Percentiles rank a stretch among this genome's conserved stretches.
Conservation (phyloP, 768 basidiomycete species). For the Trametopsis cervina region DNA sequence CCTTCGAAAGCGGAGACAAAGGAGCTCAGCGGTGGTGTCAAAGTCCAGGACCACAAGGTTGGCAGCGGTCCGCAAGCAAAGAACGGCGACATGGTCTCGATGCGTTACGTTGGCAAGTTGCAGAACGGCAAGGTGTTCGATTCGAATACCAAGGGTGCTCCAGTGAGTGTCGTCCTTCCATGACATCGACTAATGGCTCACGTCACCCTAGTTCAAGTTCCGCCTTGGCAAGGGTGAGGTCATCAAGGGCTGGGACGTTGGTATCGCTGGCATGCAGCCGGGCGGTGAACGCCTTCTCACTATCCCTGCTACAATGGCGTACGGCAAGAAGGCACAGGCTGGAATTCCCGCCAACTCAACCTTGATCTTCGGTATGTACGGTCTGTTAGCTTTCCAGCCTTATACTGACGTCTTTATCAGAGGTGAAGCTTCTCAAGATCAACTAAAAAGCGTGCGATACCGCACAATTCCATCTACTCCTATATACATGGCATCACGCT, state of each 20-base stretch:
- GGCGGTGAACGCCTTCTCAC: slow-evolving; percentile 81
- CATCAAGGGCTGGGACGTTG: slow-evolving; percentile 95
- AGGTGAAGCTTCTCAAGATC: slow-evolving; percentile 67
- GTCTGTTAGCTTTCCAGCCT: neutral
- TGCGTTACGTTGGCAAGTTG: slow-evolving; percentile 94
- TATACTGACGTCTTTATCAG: slow-evolving; percentile 28
- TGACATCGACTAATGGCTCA: slow-evolving; percentile 40
- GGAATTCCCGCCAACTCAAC: slow-evolving; percentile 78
- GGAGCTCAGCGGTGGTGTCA: slow-evolving; percentile 45
- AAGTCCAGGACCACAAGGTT: slow-evolving; percentile 66
- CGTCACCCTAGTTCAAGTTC: slow-evolving; percentile 26
- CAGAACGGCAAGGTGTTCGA: slow-evolving; percentile 72
- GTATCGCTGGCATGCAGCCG: slow-evolving; percentile 86
- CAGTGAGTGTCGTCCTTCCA: slow-evolving; percentile 43
- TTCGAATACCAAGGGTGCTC: slow-evolving; percentile 77
- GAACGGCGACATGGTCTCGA: slow-evolving; percentile 71
- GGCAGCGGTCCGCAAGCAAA: slow-evolving; percentile 87
- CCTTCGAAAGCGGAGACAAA: slow-evolving; percentile 21
- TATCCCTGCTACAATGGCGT: slow-evolving; percentile 64
- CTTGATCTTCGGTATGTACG: slow-evolving; percentile 65
- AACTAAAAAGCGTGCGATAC: slow-evolving; percentile 34
- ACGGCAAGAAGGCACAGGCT: slow-evolving; percentile 56
- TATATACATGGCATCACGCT: neutral
- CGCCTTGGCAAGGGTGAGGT: slow-evolving; percentile 80
- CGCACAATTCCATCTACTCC: neutral